These are phyloP conservation scores for Rhynchosporium graminicola DNA, from an alignment of 2,329 filamentous ascomycete species.

Conservation along the genomic window DNA sequence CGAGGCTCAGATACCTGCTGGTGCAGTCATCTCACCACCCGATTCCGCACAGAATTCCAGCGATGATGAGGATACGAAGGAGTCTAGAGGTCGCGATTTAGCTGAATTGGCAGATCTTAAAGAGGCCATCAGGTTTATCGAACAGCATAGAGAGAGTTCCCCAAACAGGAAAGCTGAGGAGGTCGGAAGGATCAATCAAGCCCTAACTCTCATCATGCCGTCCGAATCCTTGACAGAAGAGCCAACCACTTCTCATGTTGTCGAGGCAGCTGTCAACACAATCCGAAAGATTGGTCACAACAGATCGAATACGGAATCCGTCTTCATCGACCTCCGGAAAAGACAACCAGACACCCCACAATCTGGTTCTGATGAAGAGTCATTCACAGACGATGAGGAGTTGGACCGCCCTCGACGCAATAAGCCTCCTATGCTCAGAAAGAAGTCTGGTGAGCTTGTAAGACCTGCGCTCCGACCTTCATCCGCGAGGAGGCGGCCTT, in stretches of 20 bases:
- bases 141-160: slow-evolving; percentile 62
- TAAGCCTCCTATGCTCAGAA: slow-evolving; percentile 92
- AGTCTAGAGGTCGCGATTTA: slow-evolving; percentile 32
- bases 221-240: slow-evolving; percentile 39
- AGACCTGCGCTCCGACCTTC: slow-evolving; percentile 83
- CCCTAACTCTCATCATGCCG: slow-evolving; percentile 42
- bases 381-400: slow-evolving; percentile 54
- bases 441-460: slow-evolving; percentile 97
- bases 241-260: slow-evolving; percentile 24
- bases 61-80: slow-evolving; percentile 70
- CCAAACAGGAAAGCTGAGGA: slow-evolving; percentile 44
- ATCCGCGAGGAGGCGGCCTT: slow-evolving; percentile 74
- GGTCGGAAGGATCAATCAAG: slow-evolving; percentile 31
- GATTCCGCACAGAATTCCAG: slow-evolving; percentile 81
- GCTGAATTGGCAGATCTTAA: slow-evolving; percentile 62
- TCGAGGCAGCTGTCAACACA: slow-evolving; percentile 23
- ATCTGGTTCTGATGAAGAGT: slow-evolving; percentile 60
- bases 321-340: slow-evolving; percentile 42
- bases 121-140: slow-evolving; percentile 79
- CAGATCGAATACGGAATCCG: slow-evolving; percentile 47
- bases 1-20: slow-evolving; percentile 71
- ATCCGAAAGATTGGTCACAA: slow-evolving; percentile 37
- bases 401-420: slow-evolving; percentile 51
- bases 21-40: slow-evolving; percentile 86
- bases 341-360: slow-evolving; percentile 51